These are phyloP conservation scores for Sporisorium graminicola DNA, from an alignment of 1,284 basidiomycete genomes.

Conservation along the genomic window DNA sequence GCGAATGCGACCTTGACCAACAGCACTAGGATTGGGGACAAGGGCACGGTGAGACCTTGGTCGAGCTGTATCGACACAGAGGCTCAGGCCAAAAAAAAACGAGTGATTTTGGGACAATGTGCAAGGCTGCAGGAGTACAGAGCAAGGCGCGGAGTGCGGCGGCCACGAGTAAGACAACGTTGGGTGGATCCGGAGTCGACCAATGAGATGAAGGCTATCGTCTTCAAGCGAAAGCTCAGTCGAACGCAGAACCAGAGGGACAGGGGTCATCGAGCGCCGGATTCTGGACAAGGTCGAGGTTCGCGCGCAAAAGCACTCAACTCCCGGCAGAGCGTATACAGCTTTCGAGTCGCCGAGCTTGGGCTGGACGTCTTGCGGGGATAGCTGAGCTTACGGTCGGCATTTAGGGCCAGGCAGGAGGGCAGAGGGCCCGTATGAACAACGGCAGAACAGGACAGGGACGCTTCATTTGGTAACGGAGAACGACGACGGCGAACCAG, in stretches of 20 bases:
- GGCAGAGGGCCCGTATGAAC: not conserved
- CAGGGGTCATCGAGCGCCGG: conserved; percentile 9
- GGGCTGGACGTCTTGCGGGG: not conserved
- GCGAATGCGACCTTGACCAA: too few relatives aligned
- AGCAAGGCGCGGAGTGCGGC: not conserved
- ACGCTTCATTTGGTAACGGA: conserved; percentile 6
- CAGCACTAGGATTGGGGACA: not conserved
- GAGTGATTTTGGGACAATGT: not conserved
- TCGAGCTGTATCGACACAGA: too few relatives aligned
- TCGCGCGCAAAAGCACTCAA: not conserved
- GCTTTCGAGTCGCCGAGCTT: conserved; percentile 3
- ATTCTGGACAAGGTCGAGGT: conserved; percentile 2
- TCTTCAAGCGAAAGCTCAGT: conserved; percentile 9
- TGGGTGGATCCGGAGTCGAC: conserved; percentile 38
- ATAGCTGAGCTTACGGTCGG: not conserved
- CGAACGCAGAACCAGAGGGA: not conserved
- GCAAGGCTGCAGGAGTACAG: conserved; percentile 10
- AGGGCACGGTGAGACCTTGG: not conserved
- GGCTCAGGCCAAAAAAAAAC: conserved; percentile 4
- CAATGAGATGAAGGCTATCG: conserved; percentile 32
- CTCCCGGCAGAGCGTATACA: not conserved
- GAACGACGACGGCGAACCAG: conserved; percentile 26
- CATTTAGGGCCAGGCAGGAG: not conserved
- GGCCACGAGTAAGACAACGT: conserved; percentile 3
- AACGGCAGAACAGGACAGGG: not conserved